Conservation (phyloP, 2,329 filamentous ascomycete species). For the Trichoderma koningii region DNA sequence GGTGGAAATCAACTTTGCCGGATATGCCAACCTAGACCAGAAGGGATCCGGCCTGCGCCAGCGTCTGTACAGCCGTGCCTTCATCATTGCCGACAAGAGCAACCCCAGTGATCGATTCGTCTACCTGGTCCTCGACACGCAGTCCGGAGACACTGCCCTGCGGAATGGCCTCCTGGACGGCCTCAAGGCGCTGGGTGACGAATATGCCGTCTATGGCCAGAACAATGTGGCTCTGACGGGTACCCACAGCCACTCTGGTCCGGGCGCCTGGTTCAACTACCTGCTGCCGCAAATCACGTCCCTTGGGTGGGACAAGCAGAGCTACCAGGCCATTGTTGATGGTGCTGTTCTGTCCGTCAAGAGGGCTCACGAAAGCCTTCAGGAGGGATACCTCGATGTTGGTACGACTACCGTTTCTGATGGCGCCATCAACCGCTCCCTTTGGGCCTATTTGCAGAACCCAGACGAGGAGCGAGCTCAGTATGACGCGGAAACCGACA, state of each 20-base stretch:
- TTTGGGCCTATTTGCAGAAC: constrained; percentile 86
- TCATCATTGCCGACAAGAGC: constrained; percentile 74
- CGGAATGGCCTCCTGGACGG: constrained; percentile 83
- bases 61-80: constrained; percentile 83
- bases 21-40: constrained; percentile 85
- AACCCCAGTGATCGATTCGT: constrained; percentile 73
- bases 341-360: constrained; percentile 81
- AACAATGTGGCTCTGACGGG: constrained; percentile 87
- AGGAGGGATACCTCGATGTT: constrained; percentile 68
- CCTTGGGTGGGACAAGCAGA: constrained; percentile 81
- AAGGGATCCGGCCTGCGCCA: constrained; percentile 82
- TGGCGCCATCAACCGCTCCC: constrained; percentile 86
- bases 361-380: constrained; percentile 64
- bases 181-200: constrained; percentile 66
- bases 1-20: constrained; percentile 88
- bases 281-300: constrained; percentile 88
- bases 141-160: constrained; percentile 86
- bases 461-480: constrained; percentile 70
- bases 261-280: constrained; percentile 93
- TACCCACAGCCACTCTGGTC: constrained; percentile 90
- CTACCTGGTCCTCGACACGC: constrained; percentile 84
- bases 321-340: constrained; percentile 85
- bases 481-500: constrained; percentile 62
- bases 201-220: constrained; percentile 73
- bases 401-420: constrained; percentile 70